Evolutionary conservation across 2,329 filamentous ascomycete genomes (phyloP).

Genomic region (Lachnellula arida): DNA sequence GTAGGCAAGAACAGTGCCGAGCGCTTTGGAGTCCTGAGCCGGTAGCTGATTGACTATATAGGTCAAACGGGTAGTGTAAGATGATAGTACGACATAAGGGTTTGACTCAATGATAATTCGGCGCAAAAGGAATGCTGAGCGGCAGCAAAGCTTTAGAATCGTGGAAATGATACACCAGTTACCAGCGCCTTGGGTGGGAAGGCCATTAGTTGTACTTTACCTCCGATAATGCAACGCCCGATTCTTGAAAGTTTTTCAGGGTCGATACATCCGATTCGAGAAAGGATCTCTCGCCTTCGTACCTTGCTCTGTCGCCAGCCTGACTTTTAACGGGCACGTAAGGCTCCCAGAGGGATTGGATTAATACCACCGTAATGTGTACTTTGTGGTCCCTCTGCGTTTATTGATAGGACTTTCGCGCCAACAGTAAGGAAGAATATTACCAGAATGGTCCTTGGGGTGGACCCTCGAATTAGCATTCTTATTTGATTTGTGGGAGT

Average conservation of each 20-base stretch:
- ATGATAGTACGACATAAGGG: slow-evolving; percentile 1
- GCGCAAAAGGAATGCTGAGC: slow-evolving; percentile 21
- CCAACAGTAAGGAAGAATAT: too few species aligned
- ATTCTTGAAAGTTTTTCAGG: not conserved
- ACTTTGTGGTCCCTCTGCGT: too few species aligned
- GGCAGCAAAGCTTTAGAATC: slow-evolving; percentile 5
- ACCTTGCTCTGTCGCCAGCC: too few species aligned
- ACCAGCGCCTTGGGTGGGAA: not conserved
- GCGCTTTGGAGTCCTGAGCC: slow-evolving; percentile 28
- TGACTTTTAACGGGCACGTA: too few species aligned
- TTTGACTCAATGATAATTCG: slow-evolving; percentile 17
- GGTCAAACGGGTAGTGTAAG: slow-evolving; percentile 62
- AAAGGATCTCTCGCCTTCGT: not conserved
- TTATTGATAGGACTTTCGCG: too few species aligned
- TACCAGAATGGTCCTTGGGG: too few species aligned
- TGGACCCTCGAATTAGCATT: too few species aligned
- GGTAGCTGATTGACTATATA: slow-evolving; percentile 30
- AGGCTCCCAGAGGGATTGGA: too few species aligned
- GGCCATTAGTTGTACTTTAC: slow-evolving; percentile 13
- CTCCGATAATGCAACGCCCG: slow-evolving; percentile 3
- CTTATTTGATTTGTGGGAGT: too few species aligned
- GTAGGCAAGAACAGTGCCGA: slow-evolving; percentile 39
- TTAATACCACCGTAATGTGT: too few species aligned
- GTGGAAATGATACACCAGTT: slow-evolving; percentile 13
- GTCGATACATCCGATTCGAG: not conserved